phyloP scores from a whole-genome alignment of 495 filamentous ascomycete genomes.

The Tuber borchii region DNA sequence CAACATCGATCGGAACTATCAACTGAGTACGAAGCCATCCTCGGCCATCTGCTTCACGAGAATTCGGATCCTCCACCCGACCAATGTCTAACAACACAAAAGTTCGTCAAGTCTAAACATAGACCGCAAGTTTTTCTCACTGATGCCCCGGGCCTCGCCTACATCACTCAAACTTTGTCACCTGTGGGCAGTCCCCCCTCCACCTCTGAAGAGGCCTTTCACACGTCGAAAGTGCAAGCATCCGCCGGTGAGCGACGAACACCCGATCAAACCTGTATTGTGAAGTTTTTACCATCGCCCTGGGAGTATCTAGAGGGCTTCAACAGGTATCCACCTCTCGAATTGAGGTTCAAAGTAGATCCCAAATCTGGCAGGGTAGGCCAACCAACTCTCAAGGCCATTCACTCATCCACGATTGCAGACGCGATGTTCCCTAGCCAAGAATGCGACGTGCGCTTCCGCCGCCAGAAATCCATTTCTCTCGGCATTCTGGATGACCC shows the following conservation, averaged over 20 bases:
- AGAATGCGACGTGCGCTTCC: constrained; percentile 37
- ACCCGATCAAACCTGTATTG: constrained; percentile 9
- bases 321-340: constrained; percentile 36
- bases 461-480: constrained; percentile 15
- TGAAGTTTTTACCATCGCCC: constrained; percentile 37
- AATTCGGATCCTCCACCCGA: constrained; percentile 11
- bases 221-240: background rate
- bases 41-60: constrained; percentile 32
- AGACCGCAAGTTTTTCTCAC: constrained; percentile 28
- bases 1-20: constrained; percentile 1
- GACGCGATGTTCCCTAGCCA: constrained; percentile 34
- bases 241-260: background rate
- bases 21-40: constrained; percentile 23
- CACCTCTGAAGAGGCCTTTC: background rate
- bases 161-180: constrained; percentile 12
- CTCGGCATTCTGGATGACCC: background rate
- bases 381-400: constrained; percentile 23
- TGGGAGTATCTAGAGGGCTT: constrained; percentile 31
- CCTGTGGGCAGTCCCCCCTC: background rate
- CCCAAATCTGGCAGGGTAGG: constrained; percentile 9
- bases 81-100: background rate
- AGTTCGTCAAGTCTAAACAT: constrained; percentile 26
- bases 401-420: constrained; percentile 30
- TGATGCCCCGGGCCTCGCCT: constrained; percentile 35
- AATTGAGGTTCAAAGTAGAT: constrained; percentile 29